Conservation (phyloP, 768 basidiomycete species). For the Mycena haematopus region DNA sequence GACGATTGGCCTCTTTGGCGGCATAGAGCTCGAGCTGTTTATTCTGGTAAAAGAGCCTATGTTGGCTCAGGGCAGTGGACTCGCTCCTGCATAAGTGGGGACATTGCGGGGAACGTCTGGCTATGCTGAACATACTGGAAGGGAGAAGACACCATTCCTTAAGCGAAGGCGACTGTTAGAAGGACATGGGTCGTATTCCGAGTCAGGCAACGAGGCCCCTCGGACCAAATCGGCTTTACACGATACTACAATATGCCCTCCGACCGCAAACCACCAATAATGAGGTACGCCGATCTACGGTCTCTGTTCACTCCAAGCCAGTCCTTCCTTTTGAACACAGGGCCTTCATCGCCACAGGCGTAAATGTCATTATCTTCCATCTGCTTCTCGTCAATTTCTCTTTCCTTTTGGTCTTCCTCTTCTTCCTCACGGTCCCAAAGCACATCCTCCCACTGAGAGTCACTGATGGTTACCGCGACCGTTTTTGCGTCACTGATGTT, state of each 20-base stretch:
- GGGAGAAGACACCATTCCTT: slow-evolving; percentile 23
- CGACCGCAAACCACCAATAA: slow-evolving; percentile 75
- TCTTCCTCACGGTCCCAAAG: slow-evolving; percentile 74
- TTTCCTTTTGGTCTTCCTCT: slow-evolving; percentile 47
- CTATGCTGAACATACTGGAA: slow-evolving; percentile 25
- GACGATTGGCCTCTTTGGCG: slow-evolving; percentile 68
- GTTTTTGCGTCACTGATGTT: slow-evolving; percentile 75
- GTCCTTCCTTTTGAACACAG: slow-evolving; percentile 59
- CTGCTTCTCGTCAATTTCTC: slow-evolving; percentile 33
- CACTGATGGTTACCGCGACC: slow-evolving; percentile 79
- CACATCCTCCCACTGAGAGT: slow-evolving; percentile 82
- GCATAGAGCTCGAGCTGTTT: slow-evolving; percentile 84
- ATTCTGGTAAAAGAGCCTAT: slow-evolving; percentile 78
- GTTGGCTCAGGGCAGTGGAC: slow-evolving; percentile 46
- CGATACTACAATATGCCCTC: slow-evolving; percentile 56
- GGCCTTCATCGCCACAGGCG: slow-evolving; percentile 60
- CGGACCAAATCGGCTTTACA: slow-evolving; percentile 31
- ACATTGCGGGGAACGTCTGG: slow-evolving; percentile 19
- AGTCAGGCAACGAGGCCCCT: slow-evolving; percentile 9
- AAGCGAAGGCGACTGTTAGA: slow-evolving; percentile 8
- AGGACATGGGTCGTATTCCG: neutral
- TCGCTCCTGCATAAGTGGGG: slow-evolving; percentile 30
- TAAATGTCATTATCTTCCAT: slow-evolving; percentile 60
- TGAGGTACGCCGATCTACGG: slow-evolving; percentile 78
- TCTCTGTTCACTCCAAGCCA: slow-evolving; percentile 85